Conservation (phyloP, 495 filamentous ascomycete species). For the Rhizodiscina lignyota region DNA sequence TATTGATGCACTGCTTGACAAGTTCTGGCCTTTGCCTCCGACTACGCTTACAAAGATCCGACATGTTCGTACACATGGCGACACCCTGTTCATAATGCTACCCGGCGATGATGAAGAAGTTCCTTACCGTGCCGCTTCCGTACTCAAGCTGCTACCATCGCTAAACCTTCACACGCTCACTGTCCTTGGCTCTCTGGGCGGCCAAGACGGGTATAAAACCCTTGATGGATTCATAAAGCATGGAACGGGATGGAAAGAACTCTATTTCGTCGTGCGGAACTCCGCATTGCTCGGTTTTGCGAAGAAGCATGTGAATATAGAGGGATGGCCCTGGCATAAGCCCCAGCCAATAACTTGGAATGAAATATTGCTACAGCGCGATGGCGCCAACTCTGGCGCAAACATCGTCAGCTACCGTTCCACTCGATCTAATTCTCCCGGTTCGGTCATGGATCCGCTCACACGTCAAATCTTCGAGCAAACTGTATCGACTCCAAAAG, state of each 20-base stretch:
- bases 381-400: background rate
- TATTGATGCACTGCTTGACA: slow-evolving; percentile 9
- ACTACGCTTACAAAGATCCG: slow-evolving; percentile 11
- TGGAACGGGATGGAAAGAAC: slow-evolving; percentile 14
- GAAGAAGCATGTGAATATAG: slow-evolving; percentile 4
- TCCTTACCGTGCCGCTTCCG: slow-evolving; percentile 8
- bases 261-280: slow-evolving; percentile 11
- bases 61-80: slow-evolving; percentile 7
- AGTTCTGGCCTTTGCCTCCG: slow-evolving; percentile 7
- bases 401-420: slow-evolving; percentile 9
- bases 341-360: slow-evolving; percentile 8
- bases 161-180: slow-evolving; percentile 11
- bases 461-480: slow-evolving; percentile 6
- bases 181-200: slow-evolving; percentile 5
- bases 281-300: slow-evolving; percentile 9
- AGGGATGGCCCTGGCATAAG: slow-evolving; percentile 4
- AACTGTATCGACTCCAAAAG: background rate
- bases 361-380: background rate
- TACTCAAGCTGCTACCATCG: slow-evolving; percentile 11
- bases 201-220: slow-evolving; percentile 8
- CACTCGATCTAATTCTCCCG: slow-evolving; percentile 1
- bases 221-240: slow-evolving; percentile 12
- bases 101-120: slow-evolving; percentile 6
- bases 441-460: slow-evolving; percentile 3
- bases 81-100: slow-evolving; percentile 6